A percentile compares a stretch with the other conserved stretches of the same genome.
These are phyloP conservation scores for Fusarium succisae DNA, from an alignment of 2,329 filamentous ascomycete genomes.

Conservation along the genomic window DNA sequence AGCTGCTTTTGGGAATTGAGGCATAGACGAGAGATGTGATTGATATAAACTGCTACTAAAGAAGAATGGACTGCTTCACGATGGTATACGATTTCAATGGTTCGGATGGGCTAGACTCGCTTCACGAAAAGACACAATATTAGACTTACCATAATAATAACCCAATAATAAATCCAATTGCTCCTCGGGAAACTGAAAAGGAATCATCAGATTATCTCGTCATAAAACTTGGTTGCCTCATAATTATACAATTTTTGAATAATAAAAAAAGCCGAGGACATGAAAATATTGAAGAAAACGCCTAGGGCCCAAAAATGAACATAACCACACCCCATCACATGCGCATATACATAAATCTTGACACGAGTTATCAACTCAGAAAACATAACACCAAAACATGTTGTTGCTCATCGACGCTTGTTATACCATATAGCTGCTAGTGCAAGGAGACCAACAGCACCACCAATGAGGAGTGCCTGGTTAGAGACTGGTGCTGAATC, in stretches of 20 bases:
- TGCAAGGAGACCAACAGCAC: slow-evolving; percentile 50
- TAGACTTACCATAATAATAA: slow-evolving; percentile 15
- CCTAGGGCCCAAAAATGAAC: slow-evolving; percentile 17
- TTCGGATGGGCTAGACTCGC: not conserved
- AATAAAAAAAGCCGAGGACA: not conserved
- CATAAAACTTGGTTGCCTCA: slow-evolving; percentile 10
- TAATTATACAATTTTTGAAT: slow-evolving; percentile 28
- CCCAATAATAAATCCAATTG: not conserved
- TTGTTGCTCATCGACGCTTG: slow-evolving; percentile 41
- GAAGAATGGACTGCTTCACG: slow-evolving; percentile 14
- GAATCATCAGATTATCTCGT: slow-evolving; percentile 12
- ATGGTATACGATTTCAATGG: slow-evolving; percentile 21
- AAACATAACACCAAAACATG: not conserved
- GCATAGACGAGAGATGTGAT: not conserved
- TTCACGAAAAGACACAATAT: not conserved
- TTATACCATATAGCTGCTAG: slow-evolving; percentile 52
- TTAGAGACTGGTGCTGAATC: slow-evolving; percentile 46
- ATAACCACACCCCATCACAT: slow-evolving; percentile 25
- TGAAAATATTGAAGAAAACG: slow-evolving; percentile 15
- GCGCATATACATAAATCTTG: slow-evolving; percentile 21
- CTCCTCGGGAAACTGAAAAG: not conserved
- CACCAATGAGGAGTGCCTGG: slow-evolving; percentile 47
- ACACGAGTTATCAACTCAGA: slow-evolving; percentile 9
- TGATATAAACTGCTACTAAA: not conserved
- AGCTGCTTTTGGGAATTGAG: slow-evolving; percentile 64